Percentiles rank a stretch among this genome's conserved stretches.
Conservation (phyloP, 495 filamentous ascomycete species). For the Xylaria venustula region DNA sequence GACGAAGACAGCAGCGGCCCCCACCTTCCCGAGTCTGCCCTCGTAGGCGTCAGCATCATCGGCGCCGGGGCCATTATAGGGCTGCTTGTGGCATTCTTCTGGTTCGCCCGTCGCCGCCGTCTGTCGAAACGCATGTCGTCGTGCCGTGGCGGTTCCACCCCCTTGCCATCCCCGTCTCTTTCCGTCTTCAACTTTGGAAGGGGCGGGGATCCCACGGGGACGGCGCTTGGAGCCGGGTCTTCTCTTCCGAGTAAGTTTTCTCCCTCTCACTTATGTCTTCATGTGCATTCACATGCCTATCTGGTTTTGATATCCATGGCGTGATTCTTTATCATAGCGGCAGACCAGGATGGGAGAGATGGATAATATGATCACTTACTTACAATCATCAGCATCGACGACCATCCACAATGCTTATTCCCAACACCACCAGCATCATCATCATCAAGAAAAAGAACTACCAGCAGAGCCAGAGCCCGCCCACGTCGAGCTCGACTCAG, state of each 20-base stretch:
- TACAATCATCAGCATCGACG: neutral
- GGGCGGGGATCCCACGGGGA: too few relatives aligned
- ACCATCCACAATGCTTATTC: too few relatives aligned
- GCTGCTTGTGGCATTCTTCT: conserved; percentile 1
- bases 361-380: neutral
- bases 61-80: conserved; percentile 8
- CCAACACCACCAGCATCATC: too few relatives aligned
- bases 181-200: too few relatives aligned
- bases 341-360: too few relatives aligned
- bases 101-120: conserved; percentile 18
- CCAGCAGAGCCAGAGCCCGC: neutral
- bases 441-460: too few relatives aligned
- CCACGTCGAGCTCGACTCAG: conserved; percentile 15
- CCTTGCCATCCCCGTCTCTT: neutral
- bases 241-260: too few relatives aligned
- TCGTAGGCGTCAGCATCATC: conserved; percentile 21
- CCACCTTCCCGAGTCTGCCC: neutral
- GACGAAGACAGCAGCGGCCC: neutral
- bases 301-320: too few relatives aligned
- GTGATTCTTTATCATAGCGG: too few relatives aligned
- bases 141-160: neutral
- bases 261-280: too few relatives aligned
- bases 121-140: conserved; percentile 19
- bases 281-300: too few relatives aligned
- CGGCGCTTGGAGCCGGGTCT: too few relatives aligned